These are phyloP conservation scores for Solanum pennellii DNA, from an alignment of 257 asterid species.

Conservation along the genomic window DNA sequence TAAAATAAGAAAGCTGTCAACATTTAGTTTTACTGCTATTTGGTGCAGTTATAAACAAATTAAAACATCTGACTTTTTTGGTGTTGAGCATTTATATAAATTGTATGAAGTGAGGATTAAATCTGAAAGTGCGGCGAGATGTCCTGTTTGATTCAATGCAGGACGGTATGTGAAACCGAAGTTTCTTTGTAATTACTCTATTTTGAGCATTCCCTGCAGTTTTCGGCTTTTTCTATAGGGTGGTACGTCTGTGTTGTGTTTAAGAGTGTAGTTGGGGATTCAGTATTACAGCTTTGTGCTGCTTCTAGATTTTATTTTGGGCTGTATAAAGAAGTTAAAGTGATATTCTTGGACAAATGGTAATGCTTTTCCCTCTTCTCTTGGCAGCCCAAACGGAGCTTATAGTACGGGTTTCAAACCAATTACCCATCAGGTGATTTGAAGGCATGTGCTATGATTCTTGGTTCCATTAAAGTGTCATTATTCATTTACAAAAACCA, in stretches of 20 bases:
- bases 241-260: background rate
- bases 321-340: background rate
- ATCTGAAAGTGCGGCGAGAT: background rate
- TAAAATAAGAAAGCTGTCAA: background rate
- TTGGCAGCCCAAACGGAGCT: conserved; percentile 91
- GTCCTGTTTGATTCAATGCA: background rate
- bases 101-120: background rate
- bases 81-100: background rate
- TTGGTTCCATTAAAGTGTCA: background rate
- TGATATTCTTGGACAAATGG: conserved; percentile 1
- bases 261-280: background rate
- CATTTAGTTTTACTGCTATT: background rate
- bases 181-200: background rate
- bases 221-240: background rate
- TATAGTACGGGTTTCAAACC: conserved; percentile 96
- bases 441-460: conserved; percentile 30
- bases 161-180: background rate
- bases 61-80: background rate
- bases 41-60: background rate
- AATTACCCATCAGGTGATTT: conserved; percentile 95
- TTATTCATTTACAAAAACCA: background rate
- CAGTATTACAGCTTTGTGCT: background rate
- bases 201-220: background rate
- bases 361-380: background rate
- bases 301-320: background rate